These are phyloP conservation scores for Russula dissimulans DNA, from an alignment of 768 basidiomycete species.

Conservation along the genomic window DNA sequence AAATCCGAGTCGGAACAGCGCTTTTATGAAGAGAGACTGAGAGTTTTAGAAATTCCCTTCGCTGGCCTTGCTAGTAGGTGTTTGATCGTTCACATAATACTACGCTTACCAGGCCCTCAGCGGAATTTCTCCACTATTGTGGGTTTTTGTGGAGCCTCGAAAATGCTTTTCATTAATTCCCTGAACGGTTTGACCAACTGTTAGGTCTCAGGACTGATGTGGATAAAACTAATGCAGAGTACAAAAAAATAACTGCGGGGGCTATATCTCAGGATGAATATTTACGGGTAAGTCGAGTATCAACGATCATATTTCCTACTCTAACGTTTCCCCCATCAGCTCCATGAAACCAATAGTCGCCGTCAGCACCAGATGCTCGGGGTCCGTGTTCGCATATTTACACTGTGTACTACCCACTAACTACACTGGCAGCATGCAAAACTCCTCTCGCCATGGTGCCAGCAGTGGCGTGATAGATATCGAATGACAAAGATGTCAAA, in stretches of 20 bases:
- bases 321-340: neutral
- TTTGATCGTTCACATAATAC: neutral
- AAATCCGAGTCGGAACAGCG: neutral
- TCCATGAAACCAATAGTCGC: neutral
- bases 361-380: neutral
- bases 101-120: neutral
- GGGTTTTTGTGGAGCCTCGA: neutral
- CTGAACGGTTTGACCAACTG: neutral
- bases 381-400: neutral
- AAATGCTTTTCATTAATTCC: neutral
- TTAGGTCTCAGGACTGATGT: slow-evolving; percentile 6
- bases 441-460: neutral
- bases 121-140: neutral
- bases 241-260: neutral
- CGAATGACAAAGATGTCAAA: neutral
- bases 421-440: slow-evolving; percentile 1
- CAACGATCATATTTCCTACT: neutral
- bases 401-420: neutral
- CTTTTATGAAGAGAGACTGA: neutral
- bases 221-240: neutral
- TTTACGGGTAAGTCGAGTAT: neutral
- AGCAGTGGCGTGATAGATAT: neutral
- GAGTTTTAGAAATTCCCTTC: neutral
- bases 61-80: neutral
- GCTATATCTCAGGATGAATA: slow-evolving; percentile 1